A percentile compares a stretch with the other conserved stretches of the same genome.
Evolutionary conservation across 2,329 filamentous ascomycete species (phyloP).

Genomic region (Zymoseptoria tritici): DNA sequence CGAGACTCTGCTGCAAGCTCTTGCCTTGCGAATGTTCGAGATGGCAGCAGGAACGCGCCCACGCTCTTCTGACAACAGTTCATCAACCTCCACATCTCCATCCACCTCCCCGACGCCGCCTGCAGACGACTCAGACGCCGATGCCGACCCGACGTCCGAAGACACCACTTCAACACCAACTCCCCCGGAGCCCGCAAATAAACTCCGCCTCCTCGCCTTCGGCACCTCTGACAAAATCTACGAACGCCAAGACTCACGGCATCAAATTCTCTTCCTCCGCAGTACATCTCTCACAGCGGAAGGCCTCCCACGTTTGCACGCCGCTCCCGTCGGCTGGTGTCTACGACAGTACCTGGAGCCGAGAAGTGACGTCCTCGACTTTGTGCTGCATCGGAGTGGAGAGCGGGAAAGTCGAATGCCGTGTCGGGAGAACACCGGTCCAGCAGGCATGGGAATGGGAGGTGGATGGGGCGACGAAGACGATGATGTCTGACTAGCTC

Average conservation of each 20-base stretch:
- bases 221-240: conserved; percentile 42
- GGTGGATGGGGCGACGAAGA: conserved; percentile 15
- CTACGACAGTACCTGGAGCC: conserved; percentile 40
- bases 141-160: not conserved
- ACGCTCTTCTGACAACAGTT: not conserved
- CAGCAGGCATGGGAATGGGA: conserved; percentile 7
- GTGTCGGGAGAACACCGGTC: conserved; percentile 23
- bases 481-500: conserved; percentile 1
- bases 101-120: not conserved
- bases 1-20: conserved; percentile 35
- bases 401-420: conserved; percentile 32
- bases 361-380: conserved; percentile 41
- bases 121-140: not conserved
- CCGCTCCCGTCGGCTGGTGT: conserved; percentile 41
- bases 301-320: conserved; percentile 34
- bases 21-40: conserved; percentile 23
- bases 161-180: not conserved
- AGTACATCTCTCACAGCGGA: conserved; percentile 37
- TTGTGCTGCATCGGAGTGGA: conserved; percentile 29
- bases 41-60: conserved; percentile 11
- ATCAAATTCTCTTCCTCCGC: conserved; percentile 42
- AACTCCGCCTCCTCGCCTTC: conserved; percentile 40
- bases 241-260: conserved; percentile 40
- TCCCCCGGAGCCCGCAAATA: conserved; percentile 3
- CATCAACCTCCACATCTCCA: not conserved